Evolutionary conservation across 768 basidiomycete genomes (phyloP).

Genomic region (Boletus speciosus): DNA sequence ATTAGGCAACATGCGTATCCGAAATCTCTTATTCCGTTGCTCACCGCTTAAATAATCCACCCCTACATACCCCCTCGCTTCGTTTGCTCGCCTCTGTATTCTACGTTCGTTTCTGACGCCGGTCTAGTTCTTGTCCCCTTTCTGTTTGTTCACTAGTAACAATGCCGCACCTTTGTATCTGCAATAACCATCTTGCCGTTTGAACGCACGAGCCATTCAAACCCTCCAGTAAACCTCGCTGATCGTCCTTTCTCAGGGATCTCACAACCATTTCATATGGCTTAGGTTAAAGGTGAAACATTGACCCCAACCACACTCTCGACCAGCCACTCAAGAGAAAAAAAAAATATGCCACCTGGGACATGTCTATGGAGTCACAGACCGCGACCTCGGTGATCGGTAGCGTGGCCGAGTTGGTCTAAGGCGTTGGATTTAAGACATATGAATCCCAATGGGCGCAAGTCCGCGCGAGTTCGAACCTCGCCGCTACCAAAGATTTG

Average conservation of each 20-base stretch:
- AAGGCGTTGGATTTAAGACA: slow-evolving; percentile 87
- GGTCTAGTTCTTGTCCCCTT: slow-evolving; percentile 3
- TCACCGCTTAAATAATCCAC: not conserved
- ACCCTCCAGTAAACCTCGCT: not conserved
- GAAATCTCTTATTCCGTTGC: slow-evolving; percentile 7
- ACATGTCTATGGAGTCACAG: not conserved
- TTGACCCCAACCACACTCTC: no score
- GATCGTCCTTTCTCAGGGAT: not conserved
- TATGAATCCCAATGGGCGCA: slow-evolving; percentile 79
- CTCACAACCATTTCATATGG: not conserved
- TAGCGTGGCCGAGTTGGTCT: slow-evolving; percentile 87
- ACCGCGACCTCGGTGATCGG: slow-evolving; percentile 25
- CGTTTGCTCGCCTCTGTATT: slow-evolving; percentile 29
- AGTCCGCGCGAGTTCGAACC: slow-evolving; percentile 90
- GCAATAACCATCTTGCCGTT: slow-evolving; percentile 7
- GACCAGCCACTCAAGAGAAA: not conserved
- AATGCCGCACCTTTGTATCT: slow-evolving; percentile 16
- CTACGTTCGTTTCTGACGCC: slow-evolving; percentile 19
- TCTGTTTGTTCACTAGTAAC: slow-evolving; percentile 9
- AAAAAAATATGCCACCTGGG: no score
- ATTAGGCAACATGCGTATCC: slow-evolving; percentile 27
- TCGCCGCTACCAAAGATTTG: slow-evolving; percentile 65
- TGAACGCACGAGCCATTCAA: not conserved
- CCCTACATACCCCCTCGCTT: slow-evolving; percentile 24
- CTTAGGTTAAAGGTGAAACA: not conserved